Conservation (phyloP, 1,139 yeast species). For the Kodamaea sp. region DNA sequence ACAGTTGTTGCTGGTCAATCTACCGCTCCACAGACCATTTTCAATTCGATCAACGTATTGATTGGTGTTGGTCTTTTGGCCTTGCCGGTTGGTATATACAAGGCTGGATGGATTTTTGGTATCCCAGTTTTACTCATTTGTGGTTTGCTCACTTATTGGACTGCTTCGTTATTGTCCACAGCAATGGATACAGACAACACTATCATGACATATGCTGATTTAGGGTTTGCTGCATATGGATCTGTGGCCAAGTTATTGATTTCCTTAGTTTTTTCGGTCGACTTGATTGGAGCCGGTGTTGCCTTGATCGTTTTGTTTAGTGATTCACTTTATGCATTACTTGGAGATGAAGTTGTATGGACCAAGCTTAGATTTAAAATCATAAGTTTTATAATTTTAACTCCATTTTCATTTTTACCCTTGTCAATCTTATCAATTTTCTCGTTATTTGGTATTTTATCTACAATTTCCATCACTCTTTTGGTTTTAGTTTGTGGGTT, state of each 20-base stretch:
- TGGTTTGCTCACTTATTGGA: conserved; percentile 44
- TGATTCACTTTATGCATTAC: conserved; percentile 46
- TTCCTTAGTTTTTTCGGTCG: conserved; percentile 41
- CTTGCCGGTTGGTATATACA: conserved; percentile 44
- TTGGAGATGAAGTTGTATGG: conserved; percentile 39
- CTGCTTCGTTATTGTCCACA: conserved; percentile 39
- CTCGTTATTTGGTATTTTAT: conserved; percentile 42
- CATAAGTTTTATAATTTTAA: conserved; percentile 38
- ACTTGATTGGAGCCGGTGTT: conserved; percentile 56
- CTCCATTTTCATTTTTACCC: conserved; percentile 47
- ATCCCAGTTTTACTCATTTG: conserved; percentile 36
- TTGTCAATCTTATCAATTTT: conserved; percentile 42
- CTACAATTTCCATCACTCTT: conserved; percentile 42
- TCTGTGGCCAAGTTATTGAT: conserved; percentile 41
- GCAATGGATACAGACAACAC: conserved; percentile 69
- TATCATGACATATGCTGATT: conserved; percentile 83
- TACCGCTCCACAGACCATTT: conserved; percentile 48
- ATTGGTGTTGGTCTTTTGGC: conserved; percentile 51
- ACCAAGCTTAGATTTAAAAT: conserved; percentile 37
- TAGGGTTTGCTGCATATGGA: conserved; percentile 76
- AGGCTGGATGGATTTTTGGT: conserved; percentile 47
- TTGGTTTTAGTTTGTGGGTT: conserved; percentile 41
- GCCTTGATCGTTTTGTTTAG: conserved; percentile 53
- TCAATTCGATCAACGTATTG: conserved; percentile 46
- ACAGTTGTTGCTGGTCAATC: conserved; percentile 81